A percentile compares a stretch with the other conserved stretches of the same genome.
These are phyloP conservation scores for Sicyos edulis DNA, from an alignment of 306 rosid genomes.

Conservation along the genomic window DNA sequence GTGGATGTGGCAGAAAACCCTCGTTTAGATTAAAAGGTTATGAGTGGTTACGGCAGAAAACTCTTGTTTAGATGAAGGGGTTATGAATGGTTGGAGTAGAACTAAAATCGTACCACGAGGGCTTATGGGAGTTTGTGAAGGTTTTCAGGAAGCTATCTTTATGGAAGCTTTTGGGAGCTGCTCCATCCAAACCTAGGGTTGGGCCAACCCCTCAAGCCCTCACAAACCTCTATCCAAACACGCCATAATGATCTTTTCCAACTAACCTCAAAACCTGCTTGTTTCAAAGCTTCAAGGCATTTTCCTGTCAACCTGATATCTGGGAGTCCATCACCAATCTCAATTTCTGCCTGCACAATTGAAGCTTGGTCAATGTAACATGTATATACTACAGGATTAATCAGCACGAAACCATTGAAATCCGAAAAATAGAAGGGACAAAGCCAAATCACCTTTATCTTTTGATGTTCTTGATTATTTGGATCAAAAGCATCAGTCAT, in stretches of 20 bases:
- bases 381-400: background rate
- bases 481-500: slow-evolving; percentile 86
- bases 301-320: slow-evolving; percentile 77
- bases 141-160: too few relatives aligned
- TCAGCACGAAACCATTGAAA: background rate
- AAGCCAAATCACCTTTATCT: slow-evolving; percentile 53
- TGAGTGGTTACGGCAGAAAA: too few relatives aligned
- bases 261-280: slow-evolving; percentile 95
- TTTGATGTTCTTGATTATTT: slow-evolving; percentile 61
- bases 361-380: background rate
- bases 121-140: too few relatives aligned
- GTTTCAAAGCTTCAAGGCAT: slow-evolving; percentile 83
- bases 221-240: too few relatives aligned
- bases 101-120: too few relatives aligned
- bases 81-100: too few relatives aligned
- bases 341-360: slow-evolving; percentile 66
- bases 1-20: too few relatives aligned
- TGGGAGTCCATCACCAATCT: slow-evolving; percentile 96
- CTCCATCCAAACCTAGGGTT: too few relatives aligned
- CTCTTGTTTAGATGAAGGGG: too few relatives aligned
- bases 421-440: background rate
- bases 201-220: too few relatives aligned
- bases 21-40: too few relatives aligned
- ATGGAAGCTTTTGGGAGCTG: too few relatives aligned
- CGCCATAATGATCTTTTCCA: background rate